phyloP scores from a whole-genome alignment of 202 grass and related monocot species.

The Musa balbisiana region DNA sequence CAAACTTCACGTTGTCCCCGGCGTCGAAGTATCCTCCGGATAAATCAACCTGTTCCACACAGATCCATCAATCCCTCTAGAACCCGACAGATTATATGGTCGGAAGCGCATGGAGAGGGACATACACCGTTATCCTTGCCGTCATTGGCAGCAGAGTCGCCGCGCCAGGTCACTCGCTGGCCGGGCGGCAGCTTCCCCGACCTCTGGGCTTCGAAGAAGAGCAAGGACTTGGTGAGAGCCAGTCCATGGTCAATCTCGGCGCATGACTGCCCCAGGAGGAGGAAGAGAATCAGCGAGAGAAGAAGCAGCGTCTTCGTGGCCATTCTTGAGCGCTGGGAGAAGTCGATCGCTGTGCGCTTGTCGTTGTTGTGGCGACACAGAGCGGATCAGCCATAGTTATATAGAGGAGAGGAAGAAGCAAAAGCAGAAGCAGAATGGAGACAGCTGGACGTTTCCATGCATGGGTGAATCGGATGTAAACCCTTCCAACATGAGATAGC shows the following conservation, averaged over 20 bases:
- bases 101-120: too few relatives aligned
- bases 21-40: constrained; percentile 17
- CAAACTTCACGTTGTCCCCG: constrained; percentile 21
- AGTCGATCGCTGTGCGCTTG: too few relatives aligned
- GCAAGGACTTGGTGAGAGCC: constrained; percentile 5
- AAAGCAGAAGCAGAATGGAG: too few relatives aligned
- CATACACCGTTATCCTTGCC: neutral
- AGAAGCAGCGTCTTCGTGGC: too few relatives aligned
- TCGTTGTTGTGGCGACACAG: too few relatives aligned
- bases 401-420: too few relatives aligned
- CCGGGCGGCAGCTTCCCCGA: neutral
- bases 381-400: too few relatives aligned
- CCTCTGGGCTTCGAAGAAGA: constrained; percentile 11
- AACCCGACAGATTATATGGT: neutral
- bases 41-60: neutral
- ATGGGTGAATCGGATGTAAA: too few relatives aligned
- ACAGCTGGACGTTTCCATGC: too few relatives aligned
- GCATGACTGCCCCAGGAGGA: neutral
- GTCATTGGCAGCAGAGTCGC: neutral
- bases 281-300: neutral
- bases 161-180: constrained; percentile 1
- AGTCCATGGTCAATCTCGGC: neutral
- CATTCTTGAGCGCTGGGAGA: too few relatives aligned
- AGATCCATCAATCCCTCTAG: too few relatives aligned
- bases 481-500: too few relatives aligned